Evolutionary conservation across 768 basidiomycete species (phyloP).

Genomic region (Trametes elegans): DNA sequence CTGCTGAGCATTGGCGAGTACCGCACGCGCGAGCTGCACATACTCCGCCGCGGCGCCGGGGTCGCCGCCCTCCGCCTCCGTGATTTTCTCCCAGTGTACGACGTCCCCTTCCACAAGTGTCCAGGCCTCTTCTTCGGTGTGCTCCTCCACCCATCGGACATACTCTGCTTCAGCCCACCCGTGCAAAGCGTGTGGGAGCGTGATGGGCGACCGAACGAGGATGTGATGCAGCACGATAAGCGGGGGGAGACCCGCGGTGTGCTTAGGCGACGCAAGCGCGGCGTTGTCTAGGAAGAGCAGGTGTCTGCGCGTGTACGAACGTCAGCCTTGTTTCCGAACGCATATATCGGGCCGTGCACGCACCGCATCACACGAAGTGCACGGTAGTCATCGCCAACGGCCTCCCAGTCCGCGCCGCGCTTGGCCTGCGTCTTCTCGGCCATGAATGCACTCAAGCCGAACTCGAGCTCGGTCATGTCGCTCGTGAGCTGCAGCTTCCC

Average conservation of each 20-base stretch:
- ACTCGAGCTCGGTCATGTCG: constrained; percentile 97
- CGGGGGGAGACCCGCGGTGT: constrained; percentile 78
- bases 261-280: constrained; percentile 58
- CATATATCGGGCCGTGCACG: no score
- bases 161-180: constrained; percentile 97
- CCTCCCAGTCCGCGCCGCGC: constrained; percentile 66
- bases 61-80: constrained; percentile 55
- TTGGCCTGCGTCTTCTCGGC: constrained; percentile 48
- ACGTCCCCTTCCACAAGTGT: constrained; percentile 79
- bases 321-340: no score
- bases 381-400: constrained; percentile 84
- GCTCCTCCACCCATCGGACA: constrained; percentile 94
- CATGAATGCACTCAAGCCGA: constrained; percentile 81
- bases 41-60: constrained; percentile 53
- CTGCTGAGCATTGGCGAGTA: constrained; percentile 47
- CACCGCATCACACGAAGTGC: constrained; percentile 85
- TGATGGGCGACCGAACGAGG: constrained; percentile 81
- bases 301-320: constrained; percentile 47
- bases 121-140: constrained; percentile 76
- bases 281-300: constrained; percentile 86
- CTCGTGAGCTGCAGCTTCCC: constrained; percentile 93
- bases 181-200: constrained; percentile 85
- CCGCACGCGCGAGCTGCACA: constrained; percentile 61
- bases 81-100: constrained; percentile 72
- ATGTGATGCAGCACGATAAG: constrained; percentile 91